Conservation (phyloP, 2,329 filamentous ascomycete genomes). For the Pseudocercospora musae region DNA sequence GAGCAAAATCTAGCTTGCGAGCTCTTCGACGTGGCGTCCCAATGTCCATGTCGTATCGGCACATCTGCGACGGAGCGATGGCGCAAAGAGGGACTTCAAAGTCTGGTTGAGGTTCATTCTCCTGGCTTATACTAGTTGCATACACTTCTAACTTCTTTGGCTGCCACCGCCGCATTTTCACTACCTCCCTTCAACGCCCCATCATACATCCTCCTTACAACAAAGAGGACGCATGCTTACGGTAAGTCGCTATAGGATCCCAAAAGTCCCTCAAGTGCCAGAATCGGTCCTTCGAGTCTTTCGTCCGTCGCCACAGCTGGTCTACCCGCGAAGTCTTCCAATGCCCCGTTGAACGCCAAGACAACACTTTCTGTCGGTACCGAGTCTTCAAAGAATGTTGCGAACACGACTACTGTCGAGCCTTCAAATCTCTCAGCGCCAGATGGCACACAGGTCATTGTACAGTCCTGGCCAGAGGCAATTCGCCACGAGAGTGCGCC, state of each 20-base stretch:
- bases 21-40: background rate
- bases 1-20: background rate
- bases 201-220: background rate
- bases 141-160: background rate
- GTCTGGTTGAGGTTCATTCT: background rate
- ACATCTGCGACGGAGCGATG: background rate
- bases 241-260: constrained; percentile 21
- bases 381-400: background rate
- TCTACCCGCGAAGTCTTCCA: background rate
- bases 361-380: background rate
- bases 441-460: background rate
- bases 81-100: background rate
- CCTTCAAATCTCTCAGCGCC: background rate
- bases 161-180: constrained; percentile 5
- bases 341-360: background rate
- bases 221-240: constrained; percentile 27
- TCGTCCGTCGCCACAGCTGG: background rate
- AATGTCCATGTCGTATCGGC: background rate
- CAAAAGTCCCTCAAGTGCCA: background rate
- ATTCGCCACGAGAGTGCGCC: background rate
- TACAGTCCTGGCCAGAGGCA: background rate
- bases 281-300: background rate
- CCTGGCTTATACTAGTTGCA: constrained; percentile 5
- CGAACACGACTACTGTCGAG: background rate
- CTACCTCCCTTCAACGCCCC: background rate